These are phyloP conservation scores for Morella rubra DNA, from an alignment of 306 rosid species.

Conservation along the genomic window DNA sequence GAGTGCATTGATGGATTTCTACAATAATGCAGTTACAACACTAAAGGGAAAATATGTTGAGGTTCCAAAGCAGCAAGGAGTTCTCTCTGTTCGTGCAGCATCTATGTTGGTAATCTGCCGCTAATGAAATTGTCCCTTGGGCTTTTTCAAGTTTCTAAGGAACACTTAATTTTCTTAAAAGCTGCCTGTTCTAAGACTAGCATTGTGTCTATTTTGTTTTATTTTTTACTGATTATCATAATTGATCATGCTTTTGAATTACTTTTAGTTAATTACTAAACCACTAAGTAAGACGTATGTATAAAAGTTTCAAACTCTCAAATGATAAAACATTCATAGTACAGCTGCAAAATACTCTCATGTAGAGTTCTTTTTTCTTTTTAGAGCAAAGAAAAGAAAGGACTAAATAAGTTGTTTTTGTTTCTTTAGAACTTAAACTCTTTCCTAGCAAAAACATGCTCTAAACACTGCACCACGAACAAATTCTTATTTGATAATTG, in stretches of 20 bases:
- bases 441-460: neutral
- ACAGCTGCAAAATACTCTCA: too few species aligned
- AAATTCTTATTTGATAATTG: neutral
- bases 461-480: neutral
- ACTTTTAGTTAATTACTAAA: neutral
- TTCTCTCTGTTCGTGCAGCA: constrained; percentile 84
- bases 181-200: neutral
- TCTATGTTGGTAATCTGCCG: constrained; percentile 78
- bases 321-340: neutral
- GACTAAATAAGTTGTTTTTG: neutral
- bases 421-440: neutral
- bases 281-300: neutral
- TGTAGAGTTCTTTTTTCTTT: too few species aligned
- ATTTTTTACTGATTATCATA: neutral
- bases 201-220: neutral
- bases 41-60: constrained; percentile 58
- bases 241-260: neutral
- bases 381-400: too few species aligned
- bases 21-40: constrained; percentile 49
- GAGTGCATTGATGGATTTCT: constrained; percentile 58
- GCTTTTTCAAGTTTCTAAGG: neutral
- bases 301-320: neutral
- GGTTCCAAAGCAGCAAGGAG: constrained; percentile 64
- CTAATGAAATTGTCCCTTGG: constrained; percentile 12
- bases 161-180: neutral